Evolutionary conservation across 306 rosid genomes (phyloP).

Genomic region (Fragaria vesca): DNA sequence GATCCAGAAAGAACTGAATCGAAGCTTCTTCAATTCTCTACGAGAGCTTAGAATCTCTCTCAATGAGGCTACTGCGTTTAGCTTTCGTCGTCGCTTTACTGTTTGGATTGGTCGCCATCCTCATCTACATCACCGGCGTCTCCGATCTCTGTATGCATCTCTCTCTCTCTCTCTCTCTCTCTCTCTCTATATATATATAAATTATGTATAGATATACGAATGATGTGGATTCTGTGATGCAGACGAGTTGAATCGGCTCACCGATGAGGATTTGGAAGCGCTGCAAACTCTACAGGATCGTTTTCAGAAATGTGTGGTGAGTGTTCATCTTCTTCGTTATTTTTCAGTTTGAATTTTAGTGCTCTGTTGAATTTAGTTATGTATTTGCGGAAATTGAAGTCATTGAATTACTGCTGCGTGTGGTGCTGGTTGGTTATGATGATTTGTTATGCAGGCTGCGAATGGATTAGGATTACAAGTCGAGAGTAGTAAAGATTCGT

Average conservation of each 20-base stretch:
- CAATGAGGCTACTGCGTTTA: constrained; percentile 48
- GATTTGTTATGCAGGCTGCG: constrained; percentile 51
- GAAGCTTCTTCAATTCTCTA: background rate
- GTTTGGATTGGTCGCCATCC: constrained; percentile 49
- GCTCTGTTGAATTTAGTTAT: background rate
- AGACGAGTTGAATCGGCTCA: constrained; percentile 51
- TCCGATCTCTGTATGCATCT: constrained; percentile 38
- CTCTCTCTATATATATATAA: background rate
- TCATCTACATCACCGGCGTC: constrained; percentile 52
- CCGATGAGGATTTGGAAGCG: constrained; percentile 64
- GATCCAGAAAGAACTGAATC: background rate
- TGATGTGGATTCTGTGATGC: constrained; percentile 15
- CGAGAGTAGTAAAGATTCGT: constrained; percentile 50
- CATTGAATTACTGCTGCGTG: background rate
- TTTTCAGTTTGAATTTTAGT: background rate
- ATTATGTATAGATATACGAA: background rate
- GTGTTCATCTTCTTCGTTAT: constrained; percentile 19
- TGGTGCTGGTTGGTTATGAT: background rate
- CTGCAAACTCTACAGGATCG: constrained; percentile 57
- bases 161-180: constrained; percentile 10
- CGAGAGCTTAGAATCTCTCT: background rate
- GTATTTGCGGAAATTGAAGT: background rate
- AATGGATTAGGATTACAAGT: constrained; percentile 92
- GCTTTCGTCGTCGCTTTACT: constrained; percentile 41
- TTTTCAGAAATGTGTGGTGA: constrained; percentile 92